phyloP scores from a whole-genome alignment of 2,329 filamentous ascomycete species.

The Lachnellula subtilissima region DNA sequence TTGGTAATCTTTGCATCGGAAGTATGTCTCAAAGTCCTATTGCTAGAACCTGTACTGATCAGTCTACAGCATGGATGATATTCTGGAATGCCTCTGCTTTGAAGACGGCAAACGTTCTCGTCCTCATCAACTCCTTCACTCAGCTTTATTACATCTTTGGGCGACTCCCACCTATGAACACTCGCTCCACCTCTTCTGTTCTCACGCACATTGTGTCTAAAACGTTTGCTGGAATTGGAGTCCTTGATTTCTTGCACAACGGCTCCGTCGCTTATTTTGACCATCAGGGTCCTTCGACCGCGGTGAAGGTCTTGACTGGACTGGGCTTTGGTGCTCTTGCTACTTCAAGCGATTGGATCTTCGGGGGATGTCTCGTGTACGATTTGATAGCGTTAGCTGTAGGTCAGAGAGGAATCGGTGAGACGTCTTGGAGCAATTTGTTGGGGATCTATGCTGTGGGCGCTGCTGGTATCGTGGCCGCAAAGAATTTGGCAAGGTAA shows the following conservation, averaged over 20 bases:
- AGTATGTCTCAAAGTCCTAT: slow-evolving; percentile 34
- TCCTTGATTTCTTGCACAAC: slow-evolving; percentile 56
- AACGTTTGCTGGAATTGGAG: slow-evolving; percentile 56
- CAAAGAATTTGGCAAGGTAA: slow-evolving; percentile 49
- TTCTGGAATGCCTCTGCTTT: slow-evolving; percentile 54
- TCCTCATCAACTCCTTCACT: slow-evolving; percentile 49
- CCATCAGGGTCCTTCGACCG: slow-evolving; percentile 39
- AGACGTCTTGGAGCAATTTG: slow-evolving; percentile 45
- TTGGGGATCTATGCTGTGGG: slow-evolving; percentile 47
- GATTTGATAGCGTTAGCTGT: slow-evolving; percentile 50
- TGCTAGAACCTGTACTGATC: neutral
- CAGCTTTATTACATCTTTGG: slow-evolving; percentile 51
- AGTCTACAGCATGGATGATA: slow-evolving; percentile 49
- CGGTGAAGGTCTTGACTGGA: slow-evolving; percentile 48
- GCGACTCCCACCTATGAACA: slow-evolving; percentile 46
- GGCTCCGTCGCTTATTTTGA: slow-evolving; percentile 51
- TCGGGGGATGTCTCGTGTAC: slow-evolving; percentile 55
- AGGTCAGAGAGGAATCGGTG: slow-evolving; percentile 44
- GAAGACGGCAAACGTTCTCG: slow-evolving; percentile 49
- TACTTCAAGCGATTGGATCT: slow-evolving; percentile 53
- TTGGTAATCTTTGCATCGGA: slow-evolving; percentile 56
- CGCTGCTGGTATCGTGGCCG: slow-evolving; percentile 47
- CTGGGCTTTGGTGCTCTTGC: slow-evolving; percentile 47
- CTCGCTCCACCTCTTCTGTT: slow-evolving; percentile 43
- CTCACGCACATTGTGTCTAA: slow-evolving; percentile 55